These are phyloP conservation scores for Carpinus fangiana DNA, from an alignment of 306 rosid species.

Conservation along the genomic window DNA sequence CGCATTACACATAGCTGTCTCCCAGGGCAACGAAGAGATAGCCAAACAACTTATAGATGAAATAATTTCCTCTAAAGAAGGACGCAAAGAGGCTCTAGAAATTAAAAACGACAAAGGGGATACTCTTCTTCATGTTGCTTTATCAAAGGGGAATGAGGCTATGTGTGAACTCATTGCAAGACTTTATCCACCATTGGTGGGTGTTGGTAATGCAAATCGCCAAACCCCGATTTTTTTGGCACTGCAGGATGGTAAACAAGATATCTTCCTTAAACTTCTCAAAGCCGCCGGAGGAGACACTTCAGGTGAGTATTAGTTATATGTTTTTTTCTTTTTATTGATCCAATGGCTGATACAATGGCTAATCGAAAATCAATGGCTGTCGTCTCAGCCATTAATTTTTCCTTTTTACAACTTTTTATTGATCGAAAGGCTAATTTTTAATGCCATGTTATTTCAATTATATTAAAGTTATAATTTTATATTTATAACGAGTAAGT, in stretches of 20 bases:
- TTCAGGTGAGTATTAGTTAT: no score
- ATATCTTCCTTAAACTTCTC: slow-evolving; percentile 45
- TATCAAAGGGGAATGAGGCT: slow-evolving; percentile 15
- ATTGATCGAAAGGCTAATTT: no score
- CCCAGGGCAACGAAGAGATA: slow-evolving; percentile 26
- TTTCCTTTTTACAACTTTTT: no score
- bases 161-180: slow-evolving; percentile 40
- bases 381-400: no score
- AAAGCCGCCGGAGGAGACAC: no score
- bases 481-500: no score
- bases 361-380: no score
- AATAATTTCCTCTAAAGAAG: background rate
- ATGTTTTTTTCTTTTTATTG: no score
- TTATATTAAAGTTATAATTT: no score
- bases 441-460: no score
- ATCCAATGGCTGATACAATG: no score
- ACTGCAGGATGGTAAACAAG: slow-evolving; percentile 37
- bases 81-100: background rate
- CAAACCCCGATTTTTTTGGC: slow-evolving; percentile 63
- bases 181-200: background rate
- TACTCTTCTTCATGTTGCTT: slow-evolving; percentile 27
- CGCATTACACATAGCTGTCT: slow-evolving; percentile 51
- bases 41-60: slow-evolving; percentile 15
- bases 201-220: slow-evolving; percentile 27
- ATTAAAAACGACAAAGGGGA: slow-evolving; percentile 19